Evolutionary conservation across 352 stramenopile species (phyloP).

Genomic region (Plasmopara muralis): DNA sequence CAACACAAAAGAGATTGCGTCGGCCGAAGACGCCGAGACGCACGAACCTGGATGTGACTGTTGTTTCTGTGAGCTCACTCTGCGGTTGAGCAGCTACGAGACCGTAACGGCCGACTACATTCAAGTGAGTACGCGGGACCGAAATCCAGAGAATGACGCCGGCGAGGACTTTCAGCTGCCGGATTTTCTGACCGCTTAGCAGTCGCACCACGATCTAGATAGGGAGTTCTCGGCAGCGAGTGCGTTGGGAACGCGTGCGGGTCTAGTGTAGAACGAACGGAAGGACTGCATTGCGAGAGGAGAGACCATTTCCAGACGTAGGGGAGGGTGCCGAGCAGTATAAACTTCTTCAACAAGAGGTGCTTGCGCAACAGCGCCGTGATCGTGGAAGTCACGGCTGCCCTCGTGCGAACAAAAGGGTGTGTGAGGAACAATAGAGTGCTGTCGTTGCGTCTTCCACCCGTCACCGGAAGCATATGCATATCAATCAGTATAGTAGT

Average conservation of each 20-base stretch:
- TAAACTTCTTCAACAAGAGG: slow-evolving; percentile 32
- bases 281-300: slow-evolving; percentile 30
- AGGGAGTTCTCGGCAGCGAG: slow-evolving; percentile 34
- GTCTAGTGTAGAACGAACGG: slow-evolving; percentile 36
- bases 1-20: slow-evolving; percentile 36
- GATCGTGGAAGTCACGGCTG: slow-evolving; percentile 25
- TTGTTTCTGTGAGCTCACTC: slow-evolving; percentile 49
- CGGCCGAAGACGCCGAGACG: slow-evolving; percentile 31
- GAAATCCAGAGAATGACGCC: slow-evolving; percentile 40
- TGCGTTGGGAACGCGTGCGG: slow-evolving; percentile 15
- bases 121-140: slow-evolving; percentile 42
- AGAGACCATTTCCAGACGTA: slow-evolving; percentile 12
- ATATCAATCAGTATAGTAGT: slow-evolving; percentile 32
- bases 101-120: slow-evolving; percentile 56
- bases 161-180: slow-evolving; percentile 44
- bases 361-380: slow-evolving; percentile 17
- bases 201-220: slow-evolving; percentile 26
- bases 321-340: slow-evolving; percentile 32
- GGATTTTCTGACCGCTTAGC: slow-evolving; percentile 44
- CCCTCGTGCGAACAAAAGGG: slow-evolving; percentile 17
- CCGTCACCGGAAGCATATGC: slow-evolving; percentile 30
- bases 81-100: slow-evolving; percentile 47
- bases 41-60: slow-evolving; percentile 37
- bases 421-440: slow-evolving; percentile 35
- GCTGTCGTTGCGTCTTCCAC: slow-evolving; percentile 28